Base-by-base conservation (phyloP, 441 rosid genomes). In the Macaranga tanarius region DNA sequence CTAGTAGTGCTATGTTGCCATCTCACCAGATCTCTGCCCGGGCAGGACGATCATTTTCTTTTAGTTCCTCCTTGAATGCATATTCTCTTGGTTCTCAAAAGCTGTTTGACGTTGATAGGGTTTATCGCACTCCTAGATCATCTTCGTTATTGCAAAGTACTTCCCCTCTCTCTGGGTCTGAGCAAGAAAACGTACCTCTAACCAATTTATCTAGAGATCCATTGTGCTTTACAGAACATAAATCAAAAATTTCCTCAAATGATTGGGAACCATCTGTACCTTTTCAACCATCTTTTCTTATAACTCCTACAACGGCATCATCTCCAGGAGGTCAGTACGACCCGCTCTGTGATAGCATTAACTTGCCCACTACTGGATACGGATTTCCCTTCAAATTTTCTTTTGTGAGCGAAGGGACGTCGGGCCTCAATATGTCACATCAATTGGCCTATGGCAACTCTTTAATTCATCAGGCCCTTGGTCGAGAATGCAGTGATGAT, bases 221-320 rank as follows among this genome's bases (percentile, higher is more conserved):
- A 11, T 62, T 56, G 73, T 62, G 1, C 31, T 70, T 66, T 72
- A 80, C 83, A 58, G 76, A 87, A 56, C 62, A 77, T 70, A 82
- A 75, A 75, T 76, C 73, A 76, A 83, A 81, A 67, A 62, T 81
- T 78, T 80, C 85, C 66, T 84, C 89, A 62, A 79, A 84, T 81
- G 88, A 89, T 77, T 95, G 99, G 99, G 96, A 89, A 72, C 92
- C 93, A 57, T 95, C 98, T 48, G 81, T 86, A 52, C 96, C 98
- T 58, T 95, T 95, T 80, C 85, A 63, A 65, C 88, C 98, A 10
- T 91, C 96, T 45, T 89, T 90, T 75, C 66, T 82, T 57, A 77
- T 90, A 63, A 79, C 86, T 72, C 80, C 85, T 57, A 74, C 79
- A n/a, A 79, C 62, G 69, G 76, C 76, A 76, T 82, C 90, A 28